A percentile compares a stretch with the other conserved stretches of the same genome.
These are phyloP conservation scores for Aphanomyces cochlioides DNA, from an alignment of 352 stramenopile species.

Conservation along the genomic window DNA sequence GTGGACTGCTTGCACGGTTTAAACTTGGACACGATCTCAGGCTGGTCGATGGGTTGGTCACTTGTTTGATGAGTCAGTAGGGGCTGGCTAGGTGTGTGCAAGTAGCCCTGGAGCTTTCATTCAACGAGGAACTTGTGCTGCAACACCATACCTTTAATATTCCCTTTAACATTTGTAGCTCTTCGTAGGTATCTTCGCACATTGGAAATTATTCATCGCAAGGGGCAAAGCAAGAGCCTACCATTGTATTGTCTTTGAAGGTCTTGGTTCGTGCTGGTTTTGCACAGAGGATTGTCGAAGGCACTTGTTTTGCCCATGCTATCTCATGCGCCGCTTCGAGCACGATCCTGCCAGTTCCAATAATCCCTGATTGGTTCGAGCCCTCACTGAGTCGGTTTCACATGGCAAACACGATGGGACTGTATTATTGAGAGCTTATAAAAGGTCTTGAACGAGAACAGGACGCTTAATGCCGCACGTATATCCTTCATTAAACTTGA, in stretches of 20 bases:
- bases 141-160: conserved; percentile 41
- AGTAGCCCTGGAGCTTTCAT: background rate
- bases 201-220: too few species aligned
- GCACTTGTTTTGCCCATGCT: too few species aligned
- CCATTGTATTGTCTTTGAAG: conserved; percentile 43
- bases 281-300: too few species aligned
- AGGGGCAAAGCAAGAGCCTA: conserved; percentile 15
- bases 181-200: conserved; percentile 44
- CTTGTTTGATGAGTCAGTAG: background rate
- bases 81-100: background rate
- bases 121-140: background rate
- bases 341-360: too few species aligned
- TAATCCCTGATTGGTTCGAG: too few species aligned
- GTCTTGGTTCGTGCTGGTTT: background rate
- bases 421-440: conserved; percentile 32
- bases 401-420: too few species aligned
- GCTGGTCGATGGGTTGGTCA: background rate
- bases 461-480: conserved; percentile 86
- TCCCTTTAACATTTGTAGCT: conserved; percentile 55
- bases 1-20: conserved; percentile 36
- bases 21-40: background rate
- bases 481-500: conserved; percentile 89
- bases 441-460: conserved; percentile 83
- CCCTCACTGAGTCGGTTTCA: background rate
- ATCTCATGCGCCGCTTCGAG: too few species aligned